Base-by-base conservation (phyloP, 2,329 filamentous ascomycete species). In the Arachnomyces sp. region DNA sequence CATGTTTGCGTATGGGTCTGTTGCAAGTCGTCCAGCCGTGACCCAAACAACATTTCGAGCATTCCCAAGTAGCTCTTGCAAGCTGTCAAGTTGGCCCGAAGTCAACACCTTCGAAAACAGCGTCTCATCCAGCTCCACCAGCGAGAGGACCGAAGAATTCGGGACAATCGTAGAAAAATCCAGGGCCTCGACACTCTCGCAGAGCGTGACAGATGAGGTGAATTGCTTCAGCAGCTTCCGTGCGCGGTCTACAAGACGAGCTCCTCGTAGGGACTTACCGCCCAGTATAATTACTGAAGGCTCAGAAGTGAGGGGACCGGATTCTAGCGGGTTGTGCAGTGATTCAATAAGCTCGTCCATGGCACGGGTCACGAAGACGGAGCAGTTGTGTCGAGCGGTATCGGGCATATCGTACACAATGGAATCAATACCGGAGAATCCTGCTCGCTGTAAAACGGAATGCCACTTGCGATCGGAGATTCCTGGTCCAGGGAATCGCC, bases 311-410 rank as follows among this genome's bases (percentile, higher is more conserved):
- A 36, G 17, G n/a, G 4, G 5, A 4, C 4, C 12, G 2, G 39
- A 20, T 3, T 39, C 36, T 2, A 62, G 37, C 2, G 60, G 60
- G 11, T 51, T 35, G 2, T 57, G 54, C 7, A 63, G 36, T 16
- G 53, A 47, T 2, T 36, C 35, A 5, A 61, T 31, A 2, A 45
- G 46, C 4, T 55, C 43, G 42, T 64, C 54, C 1, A 63, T 49
- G 2, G 63, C 63, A 32, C 64, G 61, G 1, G 57, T 45, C 2
- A 54, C 33, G 34, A 63, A 52, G 2, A 63, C 49, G 4, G 52
- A 54, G 2, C 50, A 47, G 20, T 25, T 25, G 20, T 25, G 20
- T 25, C 20, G 5, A 5, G 20, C 5, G 20, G 9, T 9, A 25
- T 25, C 20, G 9, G 20, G 20, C 20, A 25, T 25, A 25, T 25